A percentile compares a stretch with the other conserved stretches of the same genome.
These are phyloP conservation scores for Thelonectria rubi DNA, from an alignment of 2,329 filamentous ascomycete genomes.

Conservation along the genomic window DNA sequence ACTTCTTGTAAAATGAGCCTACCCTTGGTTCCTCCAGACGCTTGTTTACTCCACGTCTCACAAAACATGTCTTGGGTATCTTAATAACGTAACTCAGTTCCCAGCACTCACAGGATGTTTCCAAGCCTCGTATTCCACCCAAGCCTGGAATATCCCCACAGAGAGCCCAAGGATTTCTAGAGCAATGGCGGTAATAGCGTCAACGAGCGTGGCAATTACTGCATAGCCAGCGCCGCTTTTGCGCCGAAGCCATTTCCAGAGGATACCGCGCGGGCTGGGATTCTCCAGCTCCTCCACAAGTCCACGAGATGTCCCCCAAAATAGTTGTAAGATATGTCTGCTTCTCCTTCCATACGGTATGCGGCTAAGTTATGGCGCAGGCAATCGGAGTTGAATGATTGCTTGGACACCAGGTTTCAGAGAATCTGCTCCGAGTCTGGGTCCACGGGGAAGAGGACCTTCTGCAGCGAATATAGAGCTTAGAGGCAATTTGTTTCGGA, in stretches of 20 bases:
- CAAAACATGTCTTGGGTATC: no score
- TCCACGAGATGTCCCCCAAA: background rate
- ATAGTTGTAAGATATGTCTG: background rate
- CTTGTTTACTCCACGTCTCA: no score
- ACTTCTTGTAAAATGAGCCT: no score
- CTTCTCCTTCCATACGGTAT: background rate
- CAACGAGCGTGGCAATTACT: background rate
- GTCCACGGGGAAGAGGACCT: slow-evolving; percentile 10
- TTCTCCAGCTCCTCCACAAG: background rate
- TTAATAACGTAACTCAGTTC: no score
- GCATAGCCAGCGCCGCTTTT: background rate
- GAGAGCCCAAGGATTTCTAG: background rate
- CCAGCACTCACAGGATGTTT: background rate
- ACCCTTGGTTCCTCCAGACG: no score
- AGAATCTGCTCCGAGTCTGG: slow-evolving; percentile 2
- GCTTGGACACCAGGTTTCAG: slow-evolving; percentile 2
- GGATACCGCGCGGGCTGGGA: background rate
- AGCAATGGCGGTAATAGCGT: background rate
- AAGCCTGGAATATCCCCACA: background rate
- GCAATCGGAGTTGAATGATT: slow-evolving; percentile 8
- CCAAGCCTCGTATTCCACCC: background rate
- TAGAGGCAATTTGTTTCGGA: background rate
- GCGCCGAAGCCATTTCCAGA: background rate
- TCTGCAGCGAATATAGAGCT: background rate
- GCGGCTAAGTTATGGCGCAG: background rate